Evolutionary conservation across 1,284 basidiomycete genomes (phyloP).

Genomic region (Tremellales sp.): DNA sequence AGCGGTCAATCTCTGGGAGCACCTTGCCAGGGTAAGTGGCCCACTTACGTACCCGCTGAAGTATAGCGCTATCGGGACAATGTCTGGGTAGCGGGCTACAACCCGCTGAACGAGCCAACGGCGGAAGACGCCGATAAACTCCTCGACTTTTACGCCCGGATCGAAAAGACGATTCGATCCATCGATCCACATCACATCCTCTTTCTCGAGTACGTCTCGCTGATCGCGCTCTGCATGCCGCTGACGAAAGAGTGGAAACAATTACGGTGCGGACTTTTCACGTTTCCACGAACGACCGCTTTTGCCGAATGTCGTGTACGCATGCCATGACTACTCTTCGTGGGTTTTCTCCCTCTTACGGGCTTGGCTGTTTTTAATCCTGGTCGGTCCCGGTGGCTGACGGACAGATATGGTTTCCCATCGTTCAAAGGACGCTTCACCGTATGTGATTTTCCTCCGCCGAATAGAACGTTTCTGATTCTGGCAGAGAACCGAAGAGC

Average conservation of each 20-base stretch:
- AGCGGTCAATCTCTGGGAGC: constrained; percentile 63
- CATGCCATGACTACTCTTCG: constrained; percentile 67
- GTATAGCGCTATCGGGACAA: constrained; percentile 59
- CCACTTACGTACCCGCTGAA: neutral
- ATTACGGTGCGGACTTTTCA: constrained; percentile 69
- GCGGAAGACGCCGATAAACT: constrained; percentile 54
- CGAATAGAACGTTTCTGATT: too few species aligned
- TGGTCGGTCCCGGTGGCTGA: constrained; percentile 1
- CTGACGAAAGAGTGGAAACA: constrained; percentile 40
- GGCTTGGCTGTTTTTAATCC: neutral
- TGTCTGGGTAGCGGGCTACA: constrained; percentile 62
- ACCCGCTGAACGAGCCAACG: constrained; percentile 70
- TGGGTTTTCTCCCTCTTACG: too few species aligned
- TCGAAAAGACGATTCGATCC: constrained; percentile 60
- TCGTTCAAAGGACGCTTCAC: constrained; percentile 52
- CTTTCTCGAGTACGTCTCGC: constrained; percentile 33
- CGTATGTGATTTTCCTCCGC: neutral
- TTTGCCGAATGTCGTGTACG: constrained; percentile 61
- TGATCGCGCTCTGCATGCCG: neutral
- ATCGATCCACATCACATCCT: constrained; percentile 62
- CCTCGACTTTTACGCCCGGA: constrained; percentile 60
- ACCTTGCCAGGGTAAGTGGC: constrained; percentile 53
- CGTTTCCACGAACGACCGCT: constrained; percentile 57
- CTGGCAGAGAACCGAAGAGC: constrained; percentile 51
- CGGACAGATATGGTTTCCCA: constrained; percentile 58